phyloP scores from a whole-genome alignment of 805 yeast genomes.

The Wickerhamomyces strasburgensis region DNA sequence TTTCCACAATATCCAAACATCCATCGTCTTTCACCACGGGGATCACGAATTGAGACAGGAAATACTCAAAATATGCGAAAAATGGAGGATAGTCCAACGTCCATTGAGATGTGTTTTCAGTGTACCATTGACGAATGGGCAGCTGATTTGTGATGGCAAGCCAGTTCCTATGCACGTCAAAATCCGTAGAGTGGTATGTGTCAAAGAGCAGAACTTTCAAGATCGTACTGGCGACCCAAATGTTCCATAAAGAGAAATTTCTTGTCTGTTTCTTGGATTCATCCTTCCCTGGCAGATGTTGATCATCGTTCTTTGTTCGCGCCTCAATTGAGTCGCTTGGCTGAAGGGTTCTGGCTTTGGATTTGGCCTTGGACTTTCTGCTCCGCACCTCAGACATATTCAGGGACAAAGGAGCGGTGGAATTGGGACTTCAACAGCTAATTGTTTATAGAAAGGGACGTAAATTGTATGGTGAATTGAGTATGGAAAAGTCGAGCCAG shows the following conservation, averaged over 20 bases:
- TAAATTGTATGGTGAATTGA: too few species aligned
- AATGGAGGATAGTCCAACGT: slow-evolving; percentile 97
- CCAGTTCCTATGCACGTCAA: slow-evolving; percentile 98
- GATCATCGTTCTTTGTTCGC: too few species aligned
- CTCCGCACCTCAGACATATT: slow-evolving; percentile 14
- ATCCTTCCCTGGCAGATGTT: background rate
- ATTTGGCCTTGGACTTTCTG: slow-evolving; percentile 9
- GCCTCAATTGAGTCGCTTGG: background rate
- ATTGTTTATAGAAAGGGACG: too few species aligned
- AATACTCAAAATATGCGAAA: slow-evolving; percentile 93
- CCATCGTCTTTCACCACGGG: slow-evolving; percentile 61
- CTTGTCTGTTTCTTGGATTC: slow-evolving; percentile 12
- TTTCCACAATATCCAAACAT: slow-evolving; percentile 60
- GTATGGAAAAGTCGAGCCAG: too few species aligned
- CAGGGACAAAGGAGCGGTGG: too few species aligned
- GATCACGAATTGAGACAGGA: slow-evolving; percentile 69
- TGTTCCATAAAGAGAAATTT: slow-evolving; percentile 54
- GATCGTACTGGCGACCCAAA: slow-evolving; percentile 59
- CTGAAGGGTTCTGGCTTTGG: slow-evolving; percentile 2
- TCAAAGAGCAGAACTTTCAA: slow-evolving; percentile 61
- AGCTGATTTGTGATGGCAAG: slow-evolving; percentile 77
- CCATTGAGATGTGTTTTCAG: slow-evolving; percentile 78
- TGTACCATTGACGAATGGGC: slow-evolving; percentile 80
- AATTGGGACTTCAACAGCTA: too few species aligned
- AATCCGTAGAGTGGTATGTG: slow-evolving; percentile 91